Percentiles rank a stretch among this genome's conserved stretches.
Conservation (phyloP, 345 rosid species). For the Brassica incana region DNA sequence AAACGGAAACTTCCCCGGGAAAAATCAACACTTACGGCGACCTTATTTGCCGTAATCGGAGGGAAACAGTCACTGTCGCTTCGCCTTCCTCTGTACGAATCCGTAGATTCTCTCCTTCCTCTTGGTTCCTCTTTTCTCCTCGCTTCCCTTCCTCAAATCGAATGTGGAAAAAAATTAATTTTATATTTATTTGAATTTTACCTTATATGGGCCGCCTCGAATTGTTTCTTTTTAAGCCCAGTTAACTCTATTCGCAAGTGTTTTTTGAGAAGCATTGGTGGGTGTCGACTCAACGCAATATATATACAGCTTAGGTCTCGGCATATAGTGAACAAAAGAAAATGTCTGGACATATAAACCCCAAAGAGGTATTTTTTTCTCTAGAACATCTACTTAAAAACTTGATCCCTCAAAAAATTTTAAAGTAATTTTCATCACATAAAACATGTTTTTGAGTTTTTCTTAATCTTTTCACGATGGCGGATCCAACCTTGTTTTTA, state of each 20-base stretch:
- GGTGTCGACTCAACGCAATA: background rate
- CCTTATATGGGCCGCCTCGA: background rate
- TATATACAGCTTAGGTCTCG: too few relatives aligned
- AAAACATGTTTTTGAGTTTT: too few relatives aligned
- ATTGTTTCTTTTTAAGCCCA: conserved; percentile 24
- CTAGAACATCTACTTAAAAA: too few relatives aligned
- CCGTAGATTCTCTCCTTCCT: background rate
- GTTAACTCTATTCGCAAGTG: background rate
- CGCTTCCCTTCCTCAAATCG: conserved; percentile 13
- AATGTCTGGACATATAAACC: too few relatives aligned
- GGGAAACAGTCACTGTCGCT: background rate
- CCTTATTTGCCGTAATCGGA: conserved; percentile 3
- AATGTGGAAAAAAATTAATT: background rate
- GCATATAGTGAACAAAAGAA: too few relatives aligned
- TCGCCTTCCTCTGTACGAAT: background rate
- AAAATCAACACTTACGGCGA: conserved; percentile 3
- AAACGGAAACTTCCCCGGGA: background rate
- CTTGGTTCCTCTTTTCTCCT: background rate
- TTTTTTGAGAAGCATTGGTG: background rate
- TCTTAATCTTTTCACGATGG: too few relatives aligned
- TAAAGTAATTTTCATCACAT: too few relatives aligned
- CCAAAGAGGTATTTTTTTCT: too few relatives aligned
- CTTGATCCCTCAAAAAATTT: too few relatives aligned
- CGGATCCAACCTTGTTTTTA: too few relatives aligned
- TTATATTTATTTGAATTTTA: conserved; percentile 14